Evolutionary conservation across 2,329 filamentous ascomycete species (phyloP).

Genomic region (Cordyceps cateniannulata): DNA sequence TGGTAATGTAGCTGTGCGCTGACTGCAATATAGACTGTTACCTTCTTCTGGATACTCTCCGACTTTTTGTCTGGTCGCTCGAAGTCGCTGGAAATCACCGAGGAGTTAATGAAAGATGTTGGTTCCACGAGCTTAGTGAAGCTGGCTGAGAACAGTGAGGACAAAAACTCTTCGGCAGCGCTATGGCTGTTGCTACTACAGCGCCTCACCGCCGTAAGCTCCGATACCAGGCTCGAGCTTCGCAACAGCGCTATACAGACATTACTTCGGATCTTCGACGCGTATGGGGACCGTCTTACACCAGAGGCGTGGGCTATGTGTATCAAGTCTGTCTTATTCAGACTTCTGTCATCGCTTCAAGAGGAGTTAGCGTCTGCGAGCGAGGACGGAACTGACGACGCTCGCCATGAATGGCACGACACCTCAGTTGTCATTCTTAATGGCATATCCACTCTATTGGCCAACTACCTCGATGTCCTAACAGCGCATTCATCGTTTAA

Average conservation of each 20-base stretch:
- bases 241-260: conserved; percentile 88
- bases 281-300: conserved; percentile 74
- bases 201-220: conserved; percentile 63
- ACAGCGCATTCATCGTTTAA: conserved; percentile 61
- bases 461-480: conserved; percentile 69
- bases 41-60: conserved; percentile 92
- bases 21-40: conserved; percentile 59
- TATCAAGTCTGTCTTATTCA: conserved; percentile 73
- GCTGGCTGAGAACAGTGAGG: conserved; percentile 52
- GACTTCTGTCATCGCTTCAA: conserved; percentile 66
- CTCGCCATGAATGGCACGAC: conserved; percentile 59
- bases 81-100: conserved; percentile 50
- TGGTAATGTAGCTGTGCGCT: conserved; percentile 12
- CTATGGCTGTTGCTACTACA: conserved; percentile 74
- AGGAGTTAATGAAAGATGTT: conserved; percentile 46
- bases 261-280: conserved; percentile 83
- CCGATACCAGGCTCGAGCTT: conserved; percentile 66
- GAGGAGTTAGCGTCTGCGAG: conserved; percentile 40
- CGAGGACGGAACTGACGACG: conserved; percentile 33
- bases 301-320: conserved; percentile 79
- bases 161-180: conserved; percentile 59
- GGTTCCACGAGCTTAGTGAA: conserved; percentile 46
- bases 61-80: conserved; percentile 69
- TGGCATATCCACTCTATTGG: conserved; percentile 66
- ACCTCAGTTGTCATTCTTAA: conserved; percentile 69